These are phyloP conservation scores for Kodamaea arcana DNA, from an alignment of 1,139 yeast species.

Conservation along the genomic window DNA sequence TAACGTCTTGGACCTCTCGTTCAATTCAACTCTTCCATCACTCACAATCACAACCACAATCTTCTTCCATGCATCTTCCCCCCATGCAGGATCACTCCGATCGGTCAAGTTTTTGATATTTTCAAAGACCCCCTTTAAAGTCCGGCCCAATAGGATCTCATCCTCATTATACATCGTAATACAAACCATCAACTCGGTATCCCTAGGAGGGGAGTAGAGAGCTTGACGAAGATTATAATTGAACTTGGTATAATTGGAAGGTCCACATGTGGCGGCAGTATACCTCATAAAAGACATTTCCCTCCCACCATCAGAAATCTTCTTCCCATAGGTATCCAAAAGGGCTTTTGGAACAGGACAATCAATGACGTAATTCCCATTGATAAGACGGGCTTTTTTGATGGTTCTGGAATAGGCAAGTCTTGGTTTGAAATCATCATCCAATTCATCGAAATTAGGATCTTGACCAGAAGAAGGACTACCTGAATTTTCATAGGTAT, in stretches of 20 bases:
- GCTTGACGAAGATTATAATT: slow-evolving; percentile 66
- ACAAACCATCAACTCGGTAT: slow-evolving; percentile 70
- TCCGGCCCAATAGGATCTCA: slow-evolving; percentile 65
- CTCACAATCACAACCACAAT: slow-evolving; percentile 70
- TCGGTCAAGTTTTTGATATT: slow-evolving; percentile 62
- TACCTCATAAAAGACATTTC: slow-evolving; percentile 78
- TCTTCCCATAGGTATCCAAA: slow-evolving; percentile 49
- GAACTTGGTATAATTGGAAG: slow-evolving; percentile 53
- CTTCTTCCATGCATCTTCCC: slow-evolving; percentile 76
- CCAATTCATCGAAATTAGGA: slow-evolving; percentile 9
- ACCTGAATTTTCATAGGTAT: slow-evolving; percentile 10
- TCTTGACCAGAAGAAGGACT: background rate
- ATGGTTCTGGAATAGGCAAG: slow-evolving; percentile 45
- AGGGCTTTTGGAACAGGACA: slow-evolving; percentile 70
- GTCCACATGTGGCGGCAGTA: slow-evolving; percentile 80
- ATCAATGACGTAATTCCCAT: slow-evolving; percentile 74
- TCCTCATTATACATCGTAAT: slow-evolving; percentile 81
- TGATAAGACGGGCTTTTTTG: slow-evolving; percentile 52
- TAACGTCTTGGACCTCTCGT: slow-evolving; percentile 60
- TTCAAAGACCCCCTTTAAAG: slow-evolving; percentile 73
- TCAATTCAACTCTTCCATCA: slow-evolving; percentile 70
- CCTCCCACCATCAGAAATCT: slow-evolving; percentile 44
- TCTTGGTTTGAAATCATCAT: slow-evolving; percentile 40
- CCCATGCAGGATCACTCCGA: slow-evolving; percentile 66
- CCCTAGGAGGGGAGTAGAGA: slow-evolving; percentile 61